Evolutionary conservation across 2,329 filamentous ascomycete genomes (phyloP).

Genomic region (Hypoxylon sp.): DNA sequence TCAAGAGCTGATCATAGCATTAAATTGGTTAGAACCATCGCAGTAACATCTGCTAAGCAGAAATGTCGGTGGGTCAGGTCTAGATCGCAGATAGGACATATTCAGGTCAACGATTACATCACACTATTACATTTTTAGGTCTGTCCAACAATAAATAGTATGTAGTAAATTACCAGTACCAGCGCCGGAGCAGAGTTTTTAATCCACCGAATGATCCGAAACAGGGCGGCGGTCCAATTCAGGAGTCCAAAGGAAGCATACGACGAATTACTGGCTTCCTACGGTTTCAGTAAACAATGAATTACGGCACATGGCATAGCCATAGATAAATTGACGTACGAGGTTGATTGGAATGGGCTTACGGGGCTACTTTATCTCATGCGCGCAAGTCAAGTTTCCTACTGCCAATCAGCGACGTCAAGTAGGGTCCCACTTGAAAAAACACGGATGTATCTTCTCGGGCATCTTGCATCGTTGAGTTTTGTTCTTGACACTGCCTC

Average conservation of each 20-base stretch:
- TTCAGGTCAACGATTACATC: slow-evolving; percentile 13
- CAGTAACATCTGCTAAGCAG: slow-evolving; percentile 16
- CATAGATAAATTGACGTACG: slow-evolving; percentile 12
- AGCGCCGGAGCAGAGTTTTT: slow-evolving; percentile 1
- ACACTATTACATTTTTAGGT: not conserved
- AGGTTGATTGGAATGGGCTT: slow-evolving; percentile 17
- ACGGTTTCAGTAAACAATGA: not conserved
- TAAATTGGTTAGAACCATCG: slow-evolving; percentile 37
- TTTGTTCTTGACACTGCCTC: slow-evolving; percentile 6
- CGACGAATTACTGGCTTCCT: not conserved
- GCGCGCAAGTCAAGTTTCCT: no score
- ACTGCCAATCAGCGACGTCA: not conserved
- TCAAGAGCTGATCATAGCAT: slow-evolving; percentile 39
- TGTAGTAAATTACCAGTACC: not conserved
- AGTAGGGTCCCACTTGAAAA: not conserved
- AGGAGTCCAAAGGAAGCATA: slow-evolving; percentile 14
- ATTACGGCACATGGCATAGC: slow-evolving; percentile 8
- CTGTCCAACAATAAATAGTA: not conserved
- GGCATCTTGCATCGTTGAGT: not conserved
- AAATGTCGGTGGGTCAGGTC: slow-evolving; percentile 17
- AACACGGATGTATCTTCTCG: not conserved
- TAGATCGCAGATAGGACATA: slow-evolving; percentile 22
- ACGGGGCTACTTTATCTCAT: not conserved
- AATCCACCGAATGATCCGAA: slow-evolving; percentile 15
- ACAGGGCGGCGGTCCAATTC: slow-evolving; percentile 10